These are phyloP conservation scores for Ceratobasidium sp. DNA, from an alignment of 1,284 basidiomycete species.

Conservation along the genomic window DNA sequence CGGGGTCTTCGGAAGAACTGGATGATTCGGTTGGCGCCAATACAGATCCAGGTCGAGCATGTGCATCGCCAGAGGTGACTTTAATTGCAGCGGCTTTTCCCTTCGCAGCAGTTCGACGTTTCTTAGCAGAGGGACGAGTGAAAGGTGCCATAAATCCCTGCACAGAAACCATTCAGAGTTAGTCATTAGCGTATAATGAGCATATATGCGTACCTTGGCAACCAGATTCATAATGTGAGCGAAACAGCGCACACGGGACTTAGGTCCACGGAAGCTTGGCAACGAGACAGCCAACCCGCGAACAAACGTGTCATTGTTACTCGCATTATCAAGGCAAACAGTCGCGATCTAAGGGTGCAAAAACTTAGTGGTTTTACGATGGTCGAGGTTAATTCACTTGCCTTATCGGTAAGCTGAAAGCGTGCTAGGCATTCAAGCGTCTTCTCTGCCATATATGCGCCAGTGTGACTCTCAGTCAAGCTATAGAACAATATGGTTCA, in stretches of 20 bases:
- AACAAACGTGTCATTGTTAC: slow-evolving; percentile 15
- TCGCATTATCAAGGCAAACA: slow-evolving; percentile 18
- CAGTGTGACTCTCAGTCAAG: slow-evolving; percentile 11
- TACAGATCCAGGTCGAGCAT: neutral
- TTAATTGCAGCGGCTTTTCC: neutral
- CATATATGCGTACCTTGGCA: slow-evolving; percentile 11
- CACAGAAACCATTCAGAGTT: neutral
- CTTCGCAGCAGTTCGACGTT: neutral
- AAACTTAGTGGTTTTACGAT: too few relatives aligned
- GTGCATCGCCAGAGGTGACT: neutral
- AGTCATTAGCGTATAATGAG: neutral
- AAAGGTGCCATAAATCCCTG: neutral
- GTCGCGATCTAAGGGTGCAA: slow-evolving; percentile 6
- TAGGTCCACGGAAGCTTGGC: slow-evolving; percentile 11
- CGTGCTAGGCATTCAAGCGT: neutral
- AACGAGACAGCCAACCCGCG: neutral
- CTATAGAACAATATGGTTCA: slow-evolving; percentile 6
- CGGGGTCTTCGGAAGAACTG: neutral
- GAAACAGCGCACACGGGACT: neutral
- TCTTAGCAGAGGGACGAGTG: neutral
- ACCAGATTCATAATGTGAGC: slow-evolving; percentile 26
- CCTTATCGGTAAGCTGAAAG: neutral
- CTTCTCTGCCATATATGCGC: slow-evolving; percentile 17
- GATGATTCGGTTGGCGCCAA: neutral
- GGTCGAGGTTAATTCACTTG: too few relatives aligned